Base-by-base conservation (phyloP, 768 basidiomycete species). In the Auriscalpium orientale region DNA sequence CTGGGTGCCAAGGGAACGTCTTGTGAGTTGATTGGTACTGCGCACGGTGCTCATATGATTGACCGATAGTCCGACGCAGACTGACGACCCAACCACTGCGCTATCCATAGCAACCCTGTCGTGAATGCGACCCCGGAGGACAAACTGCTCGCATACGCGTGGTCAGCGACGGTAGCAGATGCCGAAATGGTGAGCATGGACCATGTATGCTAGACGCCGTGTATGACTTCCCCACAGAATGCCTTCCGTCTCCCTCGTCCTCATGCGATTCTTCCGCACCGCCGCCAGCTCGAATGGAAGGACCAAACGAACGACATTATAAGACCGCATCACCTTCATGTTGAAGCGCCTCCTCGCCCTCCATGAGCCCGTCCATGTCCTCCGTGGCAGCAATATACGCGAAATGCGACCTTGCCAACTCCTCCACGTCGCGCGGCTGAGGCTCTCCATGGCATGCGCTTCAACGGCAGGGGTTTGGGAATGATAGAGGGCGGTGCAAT, bases 361-460 rank as follows among this genome's bases (percentile, higher is more conserved):
- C 0, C 79, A 84, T 53, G 89, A 91, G 63, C 75, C 75, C 0
- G 68, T 76, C 4, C 64, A 74, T 15, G 68, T 73, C n/a, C 87
- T 90, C 12, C 75, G 88, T 13, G 76, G 80, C n/a, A 89, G 87
- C 68, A 75, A 81, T 3, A 85, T 87, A 12, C 64, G 86, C 89
- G 2, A 77, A 87, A 21, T 83, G 81, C 57, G 90, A 91, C 62
- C 71, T 91, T 28, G 85, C 89, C 7, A 85, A 85, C 54, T 81
- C 86, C 56, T 80, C 81, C 11, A 89, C 91, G 85, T 66, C 69
- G 15, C 78, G 88, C 2, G 90, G 89, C 1, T 70, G 87, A n/a
- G n/a, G n/a, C n/a, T n/a, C n/a, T 9, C 89, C 88, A 3, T 92
- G 89, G 89, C 88, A 89, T 65, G 84, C 84, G 2, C 73, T 91